phyloP scores from a whole-genome alignment of 805 yeast species.

The Sugiyamaella marilandica region DNA sequence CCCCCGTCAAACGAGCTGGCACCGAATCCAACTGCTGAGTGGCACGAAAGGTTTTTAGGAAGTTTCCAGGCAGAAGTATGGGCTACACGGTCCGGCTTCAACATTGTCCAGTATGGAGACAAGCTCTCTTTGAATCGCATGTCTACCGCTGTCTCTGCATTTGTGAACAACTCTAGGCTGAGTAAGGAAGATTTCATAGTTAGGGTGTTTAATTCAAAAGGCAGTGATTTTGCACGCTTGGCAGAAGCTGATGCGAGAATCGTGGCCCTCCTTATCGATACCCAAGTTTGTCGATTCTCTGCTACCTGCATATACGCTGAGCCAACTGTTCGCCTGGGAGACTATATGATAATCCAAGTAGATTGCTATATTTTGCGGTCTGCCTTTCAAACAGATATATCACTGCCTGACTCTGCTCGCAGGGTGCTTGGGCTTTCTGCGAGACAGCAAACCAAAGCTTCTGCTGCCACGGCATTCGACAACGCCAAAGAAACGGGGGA shows the following conservation, averaged over 20 bases:
- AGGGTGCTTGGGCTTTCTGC: background rate
- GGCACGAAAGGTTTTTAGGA: conserved; percentile 30
- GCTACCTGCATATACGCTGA: conserved; percentile 58
- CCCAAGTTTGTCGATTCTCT: conserved; percentile 49
- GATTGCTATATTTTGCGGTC: conserved; percentile 52
- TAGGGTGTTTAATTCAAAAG: conserved; percentile 28
- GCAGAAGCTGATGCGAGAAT: conserved; percentile 65
- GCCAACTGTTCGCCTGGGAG: conserved; percentile 63
- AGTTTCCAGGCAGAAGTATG: conserved; percentile 35
- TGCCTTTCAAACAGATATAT: conserved; percentile 26
- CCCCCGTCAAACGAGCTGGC: background rate
- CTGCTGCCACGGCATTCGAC: conserved; percentile 19
- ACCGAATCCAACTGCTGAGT: conserved; percentile 7
- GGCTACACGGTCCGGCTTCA: conserved; percentile 34
- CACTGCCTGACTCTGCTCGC: conserved; percentile 23
- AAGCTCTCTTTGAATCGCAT: conserved; percentile 25
- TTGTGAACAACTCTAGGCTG: conserved; percentile 1
- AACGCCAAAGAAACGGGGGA: conserved; percentile 46
- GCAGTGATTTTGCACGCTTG: conserved; percentile 68
- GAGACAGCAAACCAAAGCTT: background rate
- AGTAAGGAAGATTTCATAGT: conserved; percentile 28
- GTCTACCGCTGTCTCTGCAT: conserved; percentile 1
- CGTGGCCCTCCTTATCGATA: conserved; percentile 59
- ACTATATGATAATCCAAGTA: conserved; percentile 62
- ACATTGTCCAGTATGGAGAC: conserved; percentile 31